Conservation (phyloP, 2,329 filamentous ascomycete species). For the Beauveria medogensis region DNA sequence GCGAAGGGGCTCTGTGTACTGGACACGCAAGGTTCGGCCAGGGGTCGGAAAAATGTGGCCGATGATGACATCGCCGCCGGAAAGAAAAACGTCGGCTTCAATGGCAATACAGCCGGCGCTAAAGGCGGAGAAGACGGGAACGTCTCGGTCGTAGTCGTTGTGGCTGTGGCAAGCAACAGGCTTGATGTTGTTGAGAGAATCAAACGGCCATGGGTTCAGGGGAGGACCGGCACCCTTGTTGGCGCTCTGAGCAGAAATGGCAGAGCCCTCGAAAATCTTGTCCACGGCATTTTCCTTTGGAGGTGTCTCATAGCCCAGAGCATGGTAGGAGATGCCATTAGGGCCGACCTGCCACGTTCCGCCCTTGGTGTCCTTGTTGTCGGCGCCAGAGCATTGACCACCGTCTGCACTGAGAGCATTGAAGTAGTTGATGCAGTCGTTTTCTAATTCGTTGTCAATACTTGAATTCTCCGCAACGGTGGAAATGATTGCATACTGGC, state of each 20-base stretch:
- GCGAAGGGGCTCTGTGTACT: constrained; percentile 12
- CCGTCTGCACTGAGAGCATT: constrained; percentile 13
- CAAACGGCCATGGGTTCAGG: constrained; percentile 14
- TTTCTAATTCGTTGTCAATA: not conserved
- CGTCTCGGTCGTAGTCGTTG: constrained; percentile 61
- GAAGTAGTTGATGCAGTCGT: constrained; percentile 6
- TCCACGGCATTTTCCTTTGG: constrained; percentile 14
- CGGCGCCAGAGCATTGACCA: constrained; percentile 14
- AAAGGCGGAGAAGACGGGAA: constrained; percentile 56
- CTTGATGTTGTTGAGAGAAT: constrained; percentile 12
- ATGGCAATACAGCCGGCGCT: constrained; percentile 52
- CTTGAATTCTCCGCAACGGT: not conserved
- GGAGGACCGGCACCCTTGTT: constrained; percentile 14
- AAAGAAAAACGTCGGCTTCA: constrained; percentile 63
- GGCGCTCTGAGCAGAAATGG: constrained; percentile 14
- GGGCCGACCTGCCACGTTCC: constrained; percentile 16
- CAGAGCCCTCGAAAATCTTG: constrained; percentile 11
- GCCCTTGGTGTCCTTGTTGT: constrained; percentile 16
- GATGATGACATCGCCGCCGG: constrained; percentile 47
- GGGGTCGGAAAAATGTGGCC: constrained; percentile 40
- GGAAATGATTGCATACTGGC: constrained; percentile 2
- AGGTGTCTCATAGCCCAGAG: constrained; percentile 13
- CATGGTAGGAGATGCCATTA: constrained; percentile 15
- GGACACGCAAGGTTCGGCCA: constrained; percentile 9
- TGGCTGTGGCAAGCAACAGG: constrained; percentile 53